Base-by-base conservation (phyloP, 345 rosid species). In the Melaleuca quinquenervia region DNA sequence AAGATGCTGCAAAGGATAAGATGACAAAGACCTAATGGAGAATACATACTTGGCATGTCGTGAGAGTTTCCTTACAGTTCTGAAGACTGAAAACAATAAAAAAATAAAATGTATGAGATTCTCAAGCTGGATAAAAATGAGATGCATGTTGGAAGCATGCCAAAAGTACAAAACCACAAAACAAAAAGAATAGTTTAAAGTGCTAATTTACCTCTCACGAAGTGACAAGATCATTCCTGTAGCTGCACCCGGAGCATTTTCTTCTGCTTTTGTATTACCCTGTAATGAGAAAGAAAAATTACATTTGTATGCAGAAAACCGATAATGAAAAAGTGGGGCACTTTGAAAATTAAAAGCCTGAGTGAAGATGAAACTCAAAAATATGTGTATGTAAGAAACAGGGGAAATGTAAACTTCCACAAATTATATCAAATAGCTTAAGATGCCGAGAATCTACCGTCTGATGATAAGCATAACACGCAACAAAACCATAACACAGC, bases 151-250 rank as follows among this genome's bases (percentile, higher is more conserved):
- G 64, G 44, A 48, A 44, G 56, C 55, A 5, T 32, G 1, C 20
- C 60, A 84, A 62, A 74, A 82, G 70, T 52, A 75, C 18, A 74
- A 22, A 27, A 82, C 13, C 14, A 49, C 29, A 56, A 56, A 27
- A 62, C 29, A 0, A 52, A 85, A 55, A 56, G 15, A 62, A 58
- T 32, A 6, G 51, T 26, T 78, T 27, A 18, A 36, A 44, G 52
- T 85, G 80, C 56, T 64, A 5, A 82, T 53, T 60, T 90, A 97
- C 99, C 99, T 95, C 92, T 94, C 98, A 82, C 98, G 96, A 84
- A 96, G 96, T 52, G 94, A 85, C 89, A 97, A 91, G 90, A 96
- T 96, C 99, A 94, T 94, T 58, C 94, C 94, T 3, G 97, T 94
- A 41, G 95, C 90, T 52, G 89, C 95, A 86, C 97, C 97, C 53